phyloP scores from a whole-genome alignment of 169 alveolate species.

The Neospora caninum region DNA sequence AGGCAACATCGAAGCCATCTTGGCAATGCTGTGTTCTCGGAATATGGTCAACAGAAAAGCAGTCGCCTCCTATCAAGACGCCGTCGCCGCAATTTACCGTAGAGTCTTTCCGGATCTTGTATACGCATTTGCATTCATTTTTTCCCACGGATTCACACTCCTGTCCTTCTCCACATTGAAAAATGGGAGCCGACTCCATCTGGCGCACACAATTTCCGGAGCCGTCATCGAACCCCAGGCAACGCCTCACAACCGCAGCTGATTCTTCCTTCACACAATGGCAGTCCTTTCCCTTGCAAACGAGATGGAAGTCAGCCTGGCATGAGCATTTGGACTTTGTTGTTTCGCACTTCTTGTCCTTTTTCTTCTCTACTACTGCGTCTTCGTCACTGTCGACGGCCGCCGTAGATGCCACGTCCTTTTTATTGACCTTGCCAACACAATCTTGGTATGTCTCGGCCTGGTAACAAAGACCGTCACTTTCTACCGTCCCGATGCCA shows the following conservation, averaged over 20 bases:
- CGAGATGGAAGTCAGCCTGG: not conserved
- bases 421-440: not conserved
- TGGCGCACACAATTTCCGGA: conserved; percentile 47
- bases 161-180: conserved; percentile 60
- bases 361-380: not conserved
- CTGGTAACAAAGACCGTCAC: not conserved
- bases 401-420: not conserved
- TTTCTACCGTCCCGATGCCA: not conserved
- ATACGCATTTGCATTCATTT: conserved; percentile 53
- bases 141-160: conserved; percentile 57
- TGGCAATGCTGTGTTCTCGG: conserved; percentile 43
- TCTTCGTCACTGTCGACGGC: not conserved
- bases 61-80: conserved; percentile 24
- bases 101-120: conserved; percentile 21
- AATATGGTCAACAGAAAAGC: conserved; percentile 38
- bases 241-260: conserved; percentile 44
- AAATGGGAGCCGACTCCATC: conserved; percentile 22
- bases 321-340: not conserved
- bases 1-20: conserved; percentile 31
- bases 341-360: conserved; percentile 3
- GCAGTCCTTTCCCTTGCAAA: not conserved
- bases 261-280: conserved; percentile 18
- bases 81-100: conserved; percentile 42
- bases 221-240: conserved; percentile 45
- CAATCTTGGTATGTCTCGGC: not conserved